A percentile compares a stretch with the other conserved stretches of the same genome.
phyloP scores from a whole-genome alignment of 192 early-diverging fungal genomes.

The Entomortierella lignicola region DNA sequence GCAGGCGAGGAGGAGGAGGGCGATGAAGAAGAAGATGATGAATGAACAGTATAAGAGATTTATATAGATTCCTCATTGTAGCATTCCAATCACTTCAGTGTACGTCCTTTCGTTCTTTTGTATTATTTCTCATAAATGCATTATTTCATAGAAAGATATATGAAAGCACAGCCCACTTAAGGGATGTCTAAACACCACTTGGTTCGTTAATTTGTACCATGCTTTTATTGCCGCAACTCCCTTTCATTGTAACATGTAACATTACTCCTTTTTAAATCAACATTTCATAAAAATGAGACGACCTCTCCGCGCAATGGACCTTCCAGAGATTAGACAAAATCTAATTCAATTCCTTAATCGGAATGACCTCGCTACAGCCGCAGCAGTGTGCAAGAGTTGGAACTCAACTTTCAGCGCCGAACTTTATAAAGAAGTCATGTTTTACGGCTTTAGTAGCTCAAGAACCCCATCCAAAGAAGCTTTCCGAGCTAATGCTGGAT shows the following conservation, averaged over 20 bases:
- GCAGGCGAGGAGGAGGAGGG: constrained; percentile 19
- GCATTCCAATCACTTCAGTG: no score
- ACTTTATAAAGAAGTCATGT: background rate
- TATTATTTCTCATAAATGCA: no score
- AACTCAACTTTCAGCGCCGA: background rate
- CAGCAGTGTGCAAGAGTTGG: background rate
- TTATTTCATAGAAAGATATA: no score
- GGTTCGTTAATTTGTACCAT: no score
- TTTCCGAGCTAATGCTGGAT: background rate
- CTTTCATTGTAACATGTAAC: no score
- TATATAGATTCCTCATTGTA: background rate
- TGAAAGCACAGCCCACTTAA: no score
- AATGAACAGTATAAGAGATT: background rate
- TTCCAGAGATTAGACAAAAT: background rate
- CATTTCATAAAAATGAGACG: background rate
- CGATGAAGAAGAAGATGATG: constrained; percentile 14
- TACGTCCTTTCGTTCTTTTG: no score
- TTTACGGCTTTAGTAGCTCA: no score
- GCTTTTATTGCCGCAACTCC: no score
- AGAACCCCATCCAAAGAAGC: background rate
- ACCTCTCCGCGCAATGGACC: background rate
- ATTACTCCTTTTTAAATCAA: no score
- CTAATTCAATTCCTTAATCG: background rate
- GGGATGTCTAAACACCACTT: no score
- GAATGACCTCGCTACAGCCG: background rate